Percentiles rank a stretch among this genome's conserved stretches.
phyloP scores from a whole-genome alignment of 805 yeast species.

The Wickerhamiella australiensis region DNA sequence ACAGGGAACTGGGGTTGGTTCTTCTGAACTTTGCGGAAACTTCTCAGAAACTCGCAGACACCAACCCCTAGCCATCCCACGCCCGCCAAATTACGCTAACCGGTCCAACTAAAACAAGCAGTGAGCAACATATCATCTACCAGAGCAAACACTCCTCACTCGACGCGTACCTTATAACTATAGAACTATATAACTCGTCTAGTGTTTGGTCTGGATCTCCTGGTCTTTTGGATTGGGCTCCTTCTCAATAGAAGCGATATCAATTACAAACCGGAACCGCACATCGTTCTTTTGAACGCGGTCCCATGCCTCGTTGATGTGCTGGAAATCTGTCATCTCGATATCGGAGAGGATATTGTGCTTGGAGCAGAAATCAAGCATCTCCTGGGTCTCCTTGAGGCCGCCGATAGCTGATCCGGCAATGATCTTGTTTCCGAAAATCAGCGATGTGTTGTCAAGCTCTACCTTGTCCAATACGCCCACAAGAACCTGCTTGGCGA shows the following conservation, averaged over 20 bases:
- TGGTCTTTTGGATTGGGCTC: not conserved
- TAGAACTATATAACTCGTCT: too few relatives aligned
- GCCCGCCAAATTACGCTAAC: too few relatives aligned
- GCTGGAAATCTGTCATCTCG: slow-evolving; percentile 41
- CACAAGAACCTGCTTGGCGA: slow-evolving; percentile 48
- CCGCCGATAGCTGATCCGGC: slow-evolving; percentile 48
- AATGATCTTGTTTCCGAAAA: slow-evolving; percentile 29
- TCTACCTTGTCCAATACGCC: slow-evolving; percentile 42
- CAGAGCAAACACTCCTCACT: too few relatives aligned
- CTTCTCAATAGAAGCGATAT: slow-evolving; percentile 5
- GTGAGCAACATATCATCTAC: too few relatives aligned
- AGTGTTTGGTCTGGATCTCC: not conserved
- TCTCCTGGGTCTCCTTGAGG: slow-evolving; percentile 50
- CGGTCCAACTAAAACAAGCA: too few relatives aligned
- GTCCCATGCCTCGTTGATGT: slow-evolving; percentile 18
- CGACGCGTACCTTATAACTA: too few relatives aligned
- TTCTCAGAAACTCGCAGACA: too few relatives aligned
- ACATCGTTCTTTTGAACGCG: slow-evolving; percentile 17
- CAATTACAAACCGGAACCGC: slow-evolving; percentile 21
- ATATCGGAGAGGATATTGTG: slow-evolving; percentile 50
- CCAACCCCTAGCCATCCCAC: too few relatives aligned
- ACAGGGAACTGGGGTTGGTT: too few relatives aligned
- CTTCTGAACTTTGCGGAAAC: too few relatives aligned
- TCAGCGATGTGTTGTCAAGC: slow-evolving; percentile 33
- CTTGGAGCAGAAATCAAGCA: slow-evolving; percentile 53